Evolutionary conservation across 2,329 filamentous ascomycete genomes (phyloP), one percentile per base, ranked within the genome.

Genomic region (Claviceps pusilla): DNA sequence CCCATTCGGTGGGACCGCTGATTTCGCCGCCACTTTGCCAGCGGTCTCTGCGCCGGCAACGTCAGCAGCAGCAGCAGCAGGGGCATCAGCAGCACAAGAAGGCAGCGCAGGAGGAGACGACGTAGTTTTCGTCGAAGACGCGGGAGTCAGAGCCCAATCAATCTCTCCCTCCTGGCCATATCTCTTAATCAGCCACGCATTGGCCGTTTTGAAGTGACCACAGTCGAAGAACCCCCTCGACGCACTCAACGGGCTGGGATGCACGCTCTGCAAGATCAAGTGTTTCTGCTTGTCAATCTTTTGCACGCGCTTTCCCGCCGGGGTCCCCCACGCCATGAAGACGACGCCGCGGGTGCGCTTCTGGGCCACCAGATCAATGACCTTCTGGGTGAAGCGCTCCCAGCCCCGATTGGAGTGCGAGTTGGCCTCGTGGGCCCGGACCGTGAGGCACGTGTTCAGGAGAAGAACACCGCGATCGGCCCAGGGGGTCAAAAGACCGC

Each of bases 371-470:
- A 87, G 78, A 60, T 97, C 89, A 58, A 98, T 94, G 46, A 93
- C 85, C 59, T 83, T 87, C 66, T 96, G 90, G 24, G 91, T 98
- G 66, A 98, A 87, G 48, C 77, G 76, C 70, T 98, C 93, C 93
- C 93, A 98, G 16, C 93, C 93, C 58, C 84, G 84, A 62, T 86
- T 85, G 3, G 86, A 75, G 69, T 98, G 93, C 33, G 82, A 87
- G 67, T 93, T 91, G 49, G 93, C 84, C 61, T 94, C 82, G 65
- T 94, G 87, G 0, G 88, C 88, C 29, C 89, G 86, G 19, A 98
- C 93, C 0, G 93, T 98, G 54, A 98, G 75, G 67, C 89, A 95
- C 0, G 93, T 94, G 68, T 98, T 98, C 60, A 98, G 79, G 71
- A 98, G 78, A 46, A 98, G 77, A 5, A 98, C 90, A 50, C 93